phyloP scores from a whole-genome alignment of 768 basidiomycete species.

The Psilocybe azurescens region DNA sequence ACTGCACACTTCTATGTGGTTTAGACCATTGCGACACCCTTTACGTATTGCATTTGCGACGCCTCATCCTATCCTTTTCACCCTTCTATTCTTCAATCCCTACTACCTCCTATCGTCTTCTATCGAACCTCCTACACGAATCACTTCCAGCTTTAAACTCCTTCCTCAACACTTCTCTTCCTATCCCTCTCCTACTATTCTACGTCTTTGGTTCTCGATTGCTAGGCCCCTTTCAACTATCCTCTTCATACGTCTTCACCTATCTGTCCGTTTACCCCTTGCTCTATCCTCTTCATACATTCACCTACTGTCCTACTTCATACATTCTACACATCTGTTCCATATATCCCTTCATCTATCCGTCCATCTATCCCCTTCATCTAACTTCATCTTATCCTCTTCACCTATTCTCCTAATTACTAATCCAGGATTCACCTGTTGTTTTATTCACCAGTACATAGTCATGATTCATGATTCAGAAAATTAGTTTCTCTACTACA shows the following conservation, averaged over 20 bases:
- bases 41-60: not conserved
- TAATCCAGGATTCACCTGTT: not conserved
- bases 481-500: not conserved
- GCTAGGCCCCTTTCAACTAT: not conserved
- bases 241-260: not conserved
- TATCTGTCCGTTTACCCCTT: not conserved
- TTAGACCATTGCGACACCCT: not conserved
- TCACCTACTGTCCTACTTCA: not conserved
- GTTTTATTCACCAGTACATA: not conserved
- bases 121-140: not conserved
- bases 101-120: not conserved
- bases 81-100: not conserved
- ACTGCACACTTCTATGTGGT: not conserved
- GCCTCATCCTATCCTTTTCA: not conserved
- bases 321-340: too few species aligned
- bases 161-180: too few species aligned
- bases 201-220: not conserved
- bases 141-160: not conserved
- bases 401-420: not conserved
- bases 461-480: not conserved
- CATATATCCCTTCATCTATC: not conserved
- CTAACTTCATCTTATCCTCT: not conserved
- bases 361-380: not conserved
- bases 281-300: not conserved
- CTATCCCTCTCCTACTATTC: not conserved